These are phyloP conservation scores for Saururus chinensis DNA, from an alignment of 164 flowering plant species.

Conservation along the genomic window DNA sequence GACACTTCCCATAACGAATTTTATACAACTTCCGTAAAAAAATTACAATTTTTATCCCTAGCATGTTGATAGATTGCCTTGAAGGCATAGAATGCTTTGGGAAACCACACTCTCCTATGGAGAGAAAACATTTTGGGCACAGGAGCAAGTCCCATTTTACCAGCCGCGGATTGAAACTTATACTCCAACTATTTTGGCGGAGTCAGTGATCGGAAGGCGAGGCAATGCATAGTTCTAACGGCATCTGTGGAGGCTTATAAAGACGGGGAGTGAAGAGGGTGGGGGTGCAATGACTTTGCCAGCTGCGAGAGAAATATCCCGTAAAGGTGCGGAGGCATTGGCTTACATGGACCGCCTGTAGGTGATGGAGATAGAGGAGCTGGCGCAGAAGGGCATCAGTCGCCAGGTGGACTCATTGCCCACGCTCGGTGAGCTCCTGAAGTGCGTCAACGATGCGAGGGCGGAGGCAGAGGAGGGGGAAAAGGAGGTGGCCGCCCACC, in stretches of 20 bases:
- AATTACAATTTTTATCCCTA: not conserved
- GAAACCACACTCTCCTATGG: slow-evolving; percentile 74
- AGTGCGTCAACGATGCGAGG: slow-evolving; percentile 14
- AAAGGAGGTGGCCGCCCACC: not conserved
- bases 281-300: too few species aligned
- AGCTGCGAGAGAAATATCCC: slow-evolving; percentile 1
- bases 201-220: not conserved
- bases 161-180: slow-evolving; percentile 87
- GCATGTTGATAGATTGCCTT: slow-evolving; percentile 38
- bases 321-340: slow-evolving; percentile 1
- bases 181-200: slow-evolving; percentile 68
- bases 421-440: slow-evolving; percentile 20
- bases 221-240: not conserved
- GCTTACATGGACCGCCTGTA: not conserved
- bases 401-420: slow-evolving; percentile 7
- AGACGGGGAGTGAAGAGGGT: not conserved
- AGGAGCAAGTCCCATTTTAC: slow-evolving; percentile 78
- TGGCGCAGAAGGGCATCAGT: not conserved
- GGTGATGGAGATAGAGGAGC: not conserved
- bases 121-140: slow-evolving; percentile 85
- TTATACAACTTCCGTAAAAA: not conserved
- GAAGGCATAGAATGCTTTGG: slow-evolving; percentile 73
- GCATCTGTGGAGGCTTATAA: not conserved
- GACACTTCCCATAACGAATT: too few species aligned
- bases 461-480: slow-evolving; percentile 49